Evolutionary conservation across 2,329 filamentous ascomycete species (phyloP).

Genomic region (Aspergillus flavus): DNA sequence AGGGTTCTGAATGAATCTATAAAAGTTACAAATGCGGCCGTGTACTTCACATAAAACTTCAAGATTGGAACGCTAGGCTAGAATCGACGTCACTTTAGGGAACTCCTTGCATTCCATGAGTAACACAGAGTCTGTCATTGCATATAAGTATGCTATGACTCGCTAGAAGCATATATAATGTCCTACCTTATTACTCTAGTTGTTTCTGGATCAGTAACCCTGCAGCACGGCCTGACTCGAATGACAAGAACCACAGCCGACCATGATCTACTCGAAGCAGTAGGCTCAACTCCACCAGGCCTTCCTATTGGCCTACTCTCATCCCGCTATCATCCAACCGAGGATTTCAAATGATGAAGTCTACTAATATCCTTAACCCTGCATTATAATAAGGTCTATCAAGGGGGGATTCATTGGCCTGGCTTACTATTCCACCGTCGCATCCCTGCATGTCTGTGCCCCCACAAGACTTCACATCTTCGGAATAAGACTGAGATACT

Average conservation of each 20-base stretch:
- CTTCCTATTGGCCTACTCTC: background rate
- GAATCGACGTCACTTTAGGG: no score
- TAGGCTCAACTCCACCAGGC: background rate
- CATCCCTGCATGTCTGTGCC: background rate
- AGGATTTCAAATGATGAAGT: background rate
- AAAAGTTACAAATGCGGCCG: no score
- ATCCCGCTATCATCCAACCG: background rate
- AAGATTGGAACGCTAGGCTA: no score
- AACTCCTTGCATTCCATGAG: no score
- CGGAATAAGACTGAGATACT: background rate
- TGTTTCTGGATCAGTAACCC: background rate
- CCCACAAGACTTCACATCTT: accelerated
- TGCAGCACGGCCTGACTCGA: background rate
- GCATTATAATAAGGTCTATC: background rate
- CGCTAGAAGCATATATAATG: background rate
- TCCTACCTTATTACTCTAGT: background rate
- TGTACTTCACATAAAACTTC: no score
- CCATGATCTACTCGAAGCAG: background rate
- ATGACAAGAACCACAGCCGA: background rate
- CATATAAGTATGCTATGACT: no score
- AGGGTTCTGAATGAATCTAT: no score
- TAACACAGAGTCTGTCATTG: no score
- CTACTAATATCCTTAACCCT: background rate
- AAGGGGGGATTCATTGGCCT: background rate
- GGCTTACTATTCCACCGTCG: no score